Evolutionary conservation across 73 alveolate species (phyloP).

Genomic region (Paramecium primaurelia): DNA sequence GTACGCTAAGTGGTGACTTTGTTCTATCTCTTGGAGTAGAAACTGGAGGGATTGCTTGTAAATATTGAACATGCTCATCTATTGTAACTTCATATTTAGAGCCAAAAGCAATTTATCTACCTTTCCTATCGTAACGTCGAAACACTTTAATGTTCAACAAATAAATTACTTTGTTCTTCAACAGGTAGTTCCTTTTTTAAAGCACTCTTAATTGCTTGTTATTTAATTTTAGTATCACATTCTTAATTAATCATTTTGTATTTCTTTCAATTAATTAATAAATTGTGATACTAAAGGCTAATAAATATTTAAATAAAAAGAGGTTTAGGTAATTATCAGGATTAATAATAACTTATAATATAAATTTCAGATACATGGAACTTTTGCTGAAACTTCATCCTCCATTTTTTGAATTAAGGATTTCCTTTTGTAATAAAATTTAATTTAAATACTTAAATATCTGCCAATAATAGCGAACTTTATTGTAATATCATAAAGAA

Average conservation of each 20-base stretch:
- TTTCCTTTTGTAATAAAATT: background rate
- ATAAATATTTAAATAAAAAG: background rate
- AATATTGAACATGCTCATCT: background rate
- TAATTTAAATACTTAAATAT: constrained; percentile 29
- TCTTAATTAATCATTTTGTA: background rate
- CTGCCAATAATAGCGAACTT: constrained; percentile 47
- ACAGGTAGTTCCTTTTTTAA: background rate
- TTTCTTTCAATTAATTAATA: background rate
- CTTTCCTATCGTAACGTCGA: constrained; percentile 9
- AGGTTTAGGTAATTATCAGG: background rate
- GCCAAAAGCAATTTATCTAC: background rate
- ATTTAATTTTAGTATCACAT: background rate
- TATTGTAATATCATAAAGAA: constrained; percentile 35
- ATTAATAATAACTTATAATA: background rate
- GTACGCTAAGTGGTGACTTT: background rate
- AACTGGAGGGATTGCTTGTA: background rate
- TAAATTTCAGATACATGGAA: background rate
- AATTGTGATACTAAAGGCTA: background rate
- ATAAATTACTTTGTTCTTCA: background rate
- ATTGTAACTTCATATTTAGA: constrained; percentile 14
- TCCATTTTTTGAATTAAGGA: constrained; percentile 1
- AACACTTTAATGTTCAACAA: background rate
- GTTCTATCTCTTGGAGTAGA: background rate
- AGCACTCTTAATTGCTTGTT: background rate
- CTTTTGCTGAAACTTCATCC: background rate